Conservation (phyloP, 768 basidiomycete genomes). For the Leucosporidium creatinivorum region DNA sequence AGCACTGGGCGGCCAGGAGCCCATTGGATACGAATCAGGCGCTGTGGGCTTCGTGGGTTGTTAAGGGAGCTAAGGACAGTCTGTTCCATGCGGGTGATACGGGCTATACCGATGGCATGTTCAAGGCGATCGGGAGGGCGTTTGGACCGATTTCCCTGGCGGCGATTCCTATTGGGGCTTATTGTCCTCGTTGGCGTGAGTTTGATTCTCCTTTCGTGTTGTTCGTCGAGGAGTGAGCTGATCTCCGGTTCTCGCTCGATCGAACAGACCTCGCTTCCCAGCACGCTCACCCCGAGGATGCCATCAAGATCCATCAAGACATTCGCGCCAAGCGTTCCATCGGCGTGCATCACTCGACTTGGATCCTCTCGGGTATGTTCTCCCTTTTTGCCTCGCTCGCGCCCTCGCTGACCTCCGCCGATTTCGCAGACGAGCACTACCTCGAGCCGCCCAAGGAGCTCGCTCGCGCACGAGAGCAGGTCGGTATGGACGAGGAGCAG, state of each 20-base stretch:
- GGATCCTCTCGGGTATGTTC: neutral
- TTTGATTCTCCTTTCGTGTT: constrained; percentile 9
- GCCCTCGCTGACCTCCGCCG: no score
- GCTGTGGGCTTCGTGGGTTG: constrained; percentile 40
- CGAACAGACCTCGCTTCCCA: no score
- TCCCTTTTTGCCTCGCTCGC: no score
- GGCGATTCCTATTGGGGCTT: constrained; percentile 41
- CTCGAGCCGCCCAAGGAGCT: constrained; percentile 31
- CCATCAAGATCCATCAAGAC: neutral
- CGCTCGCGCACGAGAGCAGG: constrained; percentile 10
- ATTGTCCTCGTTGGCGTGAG: constrained; percentile 40
- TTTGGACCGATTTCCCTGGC: constrained; percentile 36
- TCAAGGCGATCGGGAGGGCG: constrained; percentile 38
- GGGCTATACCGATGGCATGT: constrained; percentile 38
- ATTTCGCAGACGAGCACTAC: constrained; percentile 27
- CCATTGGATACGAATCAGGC: constrained; percentile 41
- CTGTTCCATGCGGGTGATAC: constrained; percentile 42
- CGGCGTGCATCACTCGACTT: neutral
- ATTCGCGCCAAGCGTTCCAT: neutral
- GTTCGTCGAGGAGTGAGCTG: no score
- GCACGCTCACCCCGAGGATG: neutral
- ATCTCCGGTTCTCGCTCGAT: no score
- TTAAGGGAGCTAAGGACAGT: constrained; percentile 19
- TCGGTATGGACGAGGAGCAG: constrained; percentile 6
- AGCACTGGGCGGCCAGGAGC: constrained; percentile 39